These are phyloP conservation scores for Arxiozyma bovina DNA, from an alignment of 1,139 yeast genomes.

Conservation along the genomic window DNA sequence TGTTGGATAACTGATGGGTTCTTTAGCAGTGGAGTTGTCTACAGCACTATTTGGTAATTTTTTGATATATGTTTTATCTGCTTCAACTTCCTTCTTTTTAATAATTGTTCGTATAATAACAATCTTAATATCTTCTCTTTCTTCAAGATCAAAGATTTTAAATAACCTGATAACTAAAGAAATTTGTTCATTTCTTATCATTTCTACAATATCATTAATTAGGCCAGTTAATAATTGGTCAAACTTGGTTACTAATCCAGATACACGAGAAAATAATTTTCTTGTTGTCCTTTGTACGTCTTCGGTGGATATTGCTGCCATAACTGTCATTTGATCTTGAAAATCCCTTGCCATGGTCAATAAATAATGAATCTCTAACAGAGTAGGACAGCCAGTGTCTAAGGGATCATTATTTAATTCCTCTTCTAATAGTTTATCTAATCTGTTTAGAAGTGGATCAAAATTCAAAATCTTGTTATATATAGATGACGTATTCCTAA, in stretches of 20 bases:
- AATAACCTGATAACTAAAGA: constrained; percentile 64
- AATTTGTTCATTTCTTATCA: constrained; percentile 56
- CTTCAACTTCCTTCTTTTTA: constrained; percentile 30
- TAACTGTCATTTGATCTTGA: constrained; percentile 57
- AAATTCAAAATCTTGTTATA: constrained; percentile 55
- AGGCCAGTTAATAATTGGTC: constrained; percentile 60
- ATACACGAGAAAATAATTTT: constrained; percentile 45
- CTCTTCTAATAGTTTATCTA: constrained; percentile 46
- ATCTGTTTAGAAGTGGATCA: constrained; percentile 41
- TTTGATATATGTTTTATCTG: constrained; percentile 25
- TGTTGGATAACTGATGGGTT: constrained; percentile 22
- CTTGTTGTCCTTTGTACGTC: constrained; percentile 64
- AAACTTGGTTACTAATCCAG: constrained; percentile 45
- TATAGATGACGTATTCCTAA: constrained; percentile 59
- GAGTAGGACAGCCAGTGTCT: constrained; percentile 48
- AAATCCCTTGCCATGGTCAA: constrained; percentile 69
- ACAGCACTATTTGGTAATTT: constrained; percentile 20
- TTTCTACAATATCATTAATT: constrained; percentile 57
- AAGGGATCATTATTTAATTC: constrained; percentile 46
- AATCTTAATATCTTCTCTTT: constrained; percentile 62
- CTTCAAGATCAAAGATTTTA: constrained; percentile 73
- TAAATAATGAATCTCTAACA: constrained; percentile 60
- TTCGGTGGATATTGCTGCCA: constrained; percentile 48
- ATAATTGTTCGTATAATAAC: constrained; percentile 42
- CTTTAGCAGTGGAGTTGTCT: not conserved